Conservation (phyloP, 1,139 yeast genomes). For the Scheffersomyces titani region DNA sequence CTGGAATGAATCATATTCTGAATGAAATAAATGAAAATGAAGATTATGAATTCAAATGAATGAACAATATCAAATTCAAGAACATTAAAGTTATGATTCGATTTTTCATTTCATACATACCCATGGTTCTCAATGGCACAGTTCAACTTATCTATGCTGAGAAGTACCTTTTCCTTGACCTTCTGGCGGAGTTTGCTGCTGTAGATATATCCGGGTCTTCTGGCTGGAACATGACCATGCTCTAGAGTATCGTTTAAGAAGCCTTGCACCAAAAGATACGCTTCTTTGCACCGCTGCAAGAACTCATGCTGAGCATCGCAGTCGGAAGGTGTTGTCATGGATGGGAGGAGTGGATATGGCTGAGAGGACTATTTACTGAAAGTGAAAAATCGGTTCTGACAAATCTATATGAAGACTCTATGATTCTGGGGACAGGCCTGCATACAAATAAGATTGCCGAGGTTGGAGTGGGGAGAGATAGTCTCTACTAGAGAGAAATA, state of each 20-base stretch:
- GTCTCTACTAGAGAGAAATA: not conserved
- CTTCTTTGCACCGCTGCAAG: conserved; percentile 31
- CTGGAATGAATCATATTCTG: conserved; percentile 21
- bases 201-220: conserved; percentile 20
- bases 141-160: conserved; percentile 33
- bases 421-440: not conserved
- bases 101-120: conserved; percentile 20
- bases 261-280: conserved; percentile 32
- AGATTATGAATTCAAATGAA: not conserved
- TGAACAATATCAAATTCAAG: not conserved
- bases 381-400: not conserved
- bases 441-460: not conserved
- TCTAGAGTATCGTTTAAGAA: conserved; percentile 34
- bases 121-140: conserved; percentile 34
- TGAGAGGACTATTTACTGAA: not conserved
- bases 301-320: conserved; percentile 11
- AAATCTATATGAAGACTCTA: not conserved
- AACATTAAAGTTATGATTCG: not conserved
- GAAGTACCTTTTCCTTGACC: conserved; percentile 32
- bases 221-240: conserved; percentile 24
- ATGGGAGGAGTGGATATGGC: not conserved
- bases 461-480: not conserved
- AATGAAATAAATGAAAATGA: not conserved
- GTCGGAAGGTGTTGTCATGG: conserved; percentile 4
- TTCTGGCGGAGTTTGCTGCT: conserved; percentile 22